Evolutionary conservation across 805 yeast genomes (phyloP).

Genomic region (Saccharomyces eubayanus): DNA sequence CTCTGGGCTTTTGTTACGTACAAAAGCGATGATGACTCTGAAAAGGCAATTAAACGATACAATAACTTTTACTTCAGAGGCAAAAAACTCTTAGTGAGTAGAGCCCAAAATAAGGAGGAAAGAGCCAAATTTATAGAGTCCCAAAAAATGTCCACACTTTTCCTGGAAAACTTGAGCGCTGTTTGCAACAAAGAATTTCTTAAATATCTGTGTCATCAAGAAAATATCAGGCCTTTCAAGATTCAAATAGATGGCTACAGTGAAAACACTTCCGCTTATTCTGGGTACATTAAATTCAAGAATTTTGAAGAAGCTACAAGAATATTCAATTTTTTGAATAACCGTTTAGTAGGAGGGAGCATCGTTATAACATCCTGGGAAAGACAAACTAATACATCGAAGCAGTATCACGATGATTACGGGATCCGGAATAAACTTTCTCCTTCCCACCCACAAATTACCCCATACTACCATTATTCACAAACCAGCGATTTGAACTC

Average conservation of each 20-base stretch:
- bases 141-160: slow-evolving; percentile 9
- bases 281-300: slow-evolving; percentile 19
- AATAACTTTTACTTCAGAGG: slow-evolving; percentile 26
- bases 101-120: slow-evolving; percentile 15
- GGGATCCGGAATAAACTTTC: neutral
- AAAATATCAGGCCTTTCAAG: slow-evolving; percentile 13
- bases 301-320: slow-evolving; percentile 17
- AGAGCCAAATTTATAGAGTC: slow-evolving; percentile 1
- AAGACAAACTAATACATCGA: neutral
- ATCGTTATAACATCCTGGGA: slow-evolving; percentile 20
- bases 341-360: slow-evolving; percentile 26
- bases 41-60: slow-evolving; percentile 29
- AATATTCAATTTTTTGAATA: slow-evolving; percentile 16
- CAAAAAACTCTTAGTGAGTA: slow-evolving; percentile 20
- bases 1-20: slow-evolving; percentile 35
- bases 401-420: neutral
- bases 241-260: neutral
- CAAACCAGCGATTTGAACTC: neutral
- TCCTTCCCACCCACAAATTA: neutral
- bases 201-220: slow-evolving; percentile 19
- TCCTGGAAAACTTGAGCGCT: slow-evolving; percentile 23
- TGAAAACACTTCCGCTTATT: slow-evolving; percentile 11
- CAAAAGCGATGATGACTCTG: slow-evolving; percentile 31
- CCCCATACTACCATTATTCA: neutral
- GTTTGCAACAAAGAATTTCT: slow-evolving; percentile 26